Conservation (phyloP, 78 protist species). For the Dictyostelium brefeldianum region DNA sequence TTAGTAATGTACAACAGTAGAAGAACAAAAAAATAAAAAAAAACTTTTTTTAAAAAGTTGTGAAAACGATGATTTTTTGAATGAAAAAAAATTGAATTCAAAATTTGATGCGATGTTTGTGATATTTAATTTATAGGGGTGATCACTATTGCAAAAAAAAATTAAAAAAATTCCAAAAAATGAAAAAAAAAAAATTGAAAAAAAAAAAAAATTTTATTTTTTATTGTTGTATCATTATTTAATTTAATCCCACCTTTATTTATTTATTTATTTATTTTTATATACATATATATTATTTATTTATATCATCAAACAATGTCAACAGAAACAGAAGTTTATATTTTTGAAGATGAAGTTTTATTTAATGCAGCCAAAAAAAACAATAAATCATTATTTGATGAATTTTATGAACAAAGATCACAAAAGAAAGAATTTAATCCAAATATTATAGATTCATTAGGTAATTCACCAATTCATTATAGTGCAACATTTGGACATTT, state of each 20-base stretch:
- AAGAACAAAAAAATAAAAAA: not conserved
- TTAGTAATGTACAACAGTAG: not conserved
- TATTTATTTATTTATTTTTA: not conserved
- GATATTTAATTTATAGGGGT: too few species aligned
- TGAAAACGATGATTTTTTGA: not conserved
- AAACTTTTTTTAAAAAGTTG: not conserved
- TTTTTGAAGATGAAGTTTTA: slow-evolving; percentile 46
- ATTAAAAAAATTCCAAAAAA: not conserved
- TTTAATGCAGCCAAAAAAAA: slow-evolving; percentile 70
- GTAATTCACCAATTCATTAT: slow-evolving; percentile 68
- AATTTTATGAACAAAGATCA: slow-evolving; percentile 47
- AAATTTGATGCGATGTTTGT: too few species aligned
- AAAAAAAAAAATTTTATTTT: not conserved
- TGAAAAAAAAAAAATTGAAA: not conserved
- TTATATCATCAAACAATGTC: slow-evolving; percentile 11
- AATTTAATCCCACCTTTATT: not conserved
- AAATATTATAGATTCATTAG: slow-evolving; percentile 50
- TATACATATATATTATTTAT: not conserved
- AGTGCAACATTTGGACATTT: slow-evolving; percentile 56
- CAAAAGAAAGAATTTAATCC: slow-evolving; percentile 24
- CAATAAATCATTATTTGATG: slow-evolving; percentile 42
- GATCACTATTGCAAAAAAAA: too few species aligned
- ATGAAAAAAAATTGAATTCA: too few species aligned
- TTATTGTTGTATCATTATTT: too few species aligned
- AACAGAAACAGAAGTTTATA: slow-evolving; percentile 8